These are phyloP conservation scores for Ascosphaera apis DNA, from an alignment of 2,329 filamentous ascomycete genomes.

Conservation along the genomic window DNA sequence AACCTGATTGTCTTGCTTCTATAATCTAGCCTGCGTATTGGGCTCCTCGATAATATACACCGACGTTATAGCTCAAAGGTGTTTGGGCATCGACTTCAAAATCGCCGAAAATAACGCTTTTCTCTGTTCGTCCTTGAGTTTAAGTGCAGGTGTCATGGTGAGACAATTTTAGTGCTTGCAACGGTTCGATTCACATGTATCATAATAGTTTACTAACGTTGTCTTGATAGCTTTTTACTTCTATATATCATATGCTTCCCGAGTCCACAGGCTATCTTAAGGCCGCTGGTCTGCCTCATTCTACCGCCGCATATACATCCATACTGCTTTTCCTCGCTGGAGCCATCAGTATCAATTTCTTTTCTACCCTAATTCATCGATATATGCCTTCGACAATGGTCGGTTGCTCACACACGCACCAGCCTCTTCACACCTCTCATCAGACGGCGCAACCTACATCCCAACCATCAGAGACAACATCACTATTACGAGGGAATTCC, in stretches of 20 bases:
- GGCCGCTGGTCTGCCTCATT: slow-evolving; percentile 41
- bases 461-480: too few species aligned
- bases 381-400: slow-evolving; percentile 27
- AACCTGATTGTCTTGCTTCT: neutral
- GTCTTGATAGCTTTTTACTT: slow-evolving; percentile 52
- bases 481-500: too few species aligned
- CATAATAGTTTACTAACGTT: neutral
- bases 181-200: neutral
- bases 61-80: slow-evolving; percentile 48
- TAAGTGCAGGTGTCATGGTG: slow-evolving; percentile 95
- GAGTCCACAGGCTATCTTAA: slow-evolving; percentile 58
- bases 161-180: slow-evolving; percentile 8
- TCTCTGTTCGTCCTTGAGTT: slow-evolving; percentile 63
- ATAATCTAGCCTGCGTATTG: slow-evolving; percentile 29
- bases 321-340: slow-evolving; percentile 26
- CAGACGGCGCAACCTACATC: too few species aligned
- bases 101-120: slow-evolving; percentile 82
- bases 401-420: slow-evolving; percentile 25
- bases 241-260: slow-evolving; percentile 80
- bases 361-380: slow-evolving; percentile 22
- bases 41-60: slow-evolving; percentile 73
- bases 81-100: slow-evolving; percentile 58
- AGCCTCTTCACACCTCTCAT: too few species aligned
- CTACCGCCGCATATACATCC: slow-evolving; percentile 32
- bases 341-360: slow-evolving; percentile 22